Evolutionary conservation across 805 yeast species (phyloP).

Genomic region (Kuraishia hungarica): DNA sequence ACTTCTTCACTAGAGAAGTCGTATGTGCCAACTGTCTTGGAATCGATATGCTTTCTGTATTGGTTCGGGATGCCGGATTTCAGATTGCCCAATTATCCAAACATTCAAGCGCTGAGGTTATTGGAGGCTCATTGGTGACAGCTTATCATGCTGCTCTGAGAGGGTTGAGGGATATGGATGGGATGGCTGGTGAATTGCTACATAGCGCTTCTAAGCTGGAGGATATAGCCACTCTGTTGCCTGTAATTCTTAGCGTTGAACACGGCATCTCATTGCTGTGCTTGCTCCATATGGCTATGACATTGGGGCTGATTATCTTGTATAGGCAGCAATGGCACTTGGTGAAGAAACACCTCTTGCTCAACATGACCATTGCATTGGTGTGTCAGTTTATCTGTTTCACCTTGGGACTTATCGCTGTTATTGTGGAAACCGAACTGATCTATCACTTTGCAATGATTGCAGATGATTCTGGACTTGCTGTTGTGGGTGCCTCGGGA

Average conservation of each 20-base stretch:
- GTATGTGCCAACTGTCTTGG: constrained; percentile 30
- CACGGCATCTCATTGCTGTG: background rate
- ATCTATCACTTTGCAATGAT: background rate
- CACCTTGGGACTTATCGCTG: background rate
- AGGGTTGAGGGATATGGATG: constrained; percentile 11
- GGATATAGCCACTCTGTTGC: background rate
- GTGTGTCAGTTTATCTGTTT: background rate
- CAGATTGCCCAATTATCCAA: constrained; percentile 33
- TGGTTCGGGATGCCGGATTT: constrained; percentile 41
- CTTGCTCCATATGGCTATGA: background rate
- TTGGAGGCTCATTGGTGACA: constrained; percentile 31
- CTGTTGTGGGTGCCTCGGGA: background rate
- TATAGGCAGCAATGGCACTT: background rate
- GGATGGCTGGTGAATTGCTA: constrained; percentile 11
- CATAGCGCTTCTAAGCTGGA: constrained; percentile 8
- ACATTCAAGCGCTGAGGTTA: constrained; percentile 26
- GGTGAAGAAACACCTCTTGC: background rate
- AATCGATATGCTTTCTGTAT: constrained; percentile 35
- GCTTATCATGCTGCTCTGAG: constrained; percentile 27
- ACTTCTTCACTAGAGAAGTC: constrained; percentile 11
- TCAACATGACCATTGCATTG: background rate
- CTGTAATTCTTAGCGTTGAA: background rate
- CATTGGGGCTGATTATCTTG: background rate
- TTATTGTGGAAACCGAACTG: background rate
- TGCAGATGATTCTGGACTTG: background rate